Evolutionary conservation across 257 asterid species (phyloP).

Genomic region (Ehretia macrophylla): DNA sequence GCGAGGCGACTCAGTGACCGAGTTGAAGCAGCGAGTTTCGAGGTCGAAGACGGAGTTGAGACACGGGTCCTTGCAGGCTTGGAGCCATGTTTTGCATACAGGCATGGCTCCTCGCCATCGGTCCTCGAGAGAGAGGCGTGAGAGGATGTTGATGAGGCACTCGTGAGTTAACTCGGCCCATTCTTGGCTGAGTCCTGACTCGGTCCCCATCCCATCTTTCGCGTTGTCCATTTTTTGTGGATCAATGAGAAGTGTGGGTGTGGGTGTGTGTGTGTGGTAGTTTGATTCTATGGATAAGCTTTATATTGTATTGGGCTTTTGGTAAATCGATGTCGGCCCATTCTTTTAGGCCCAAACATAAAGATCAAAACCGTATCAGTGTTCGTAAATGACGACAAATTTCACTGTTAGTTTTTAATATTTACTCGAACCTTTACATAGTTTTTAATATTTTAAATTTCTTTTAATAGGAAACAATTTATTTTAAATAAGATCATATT

Average conservation of each 20-base stretch:
- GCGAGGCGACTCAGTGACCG: constrained; percentile 49
- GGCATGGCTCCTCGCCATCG: constrained; percentile 63
- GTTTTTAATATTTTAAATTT: too few species aligned
- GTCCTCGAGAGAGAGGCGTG: constrained; percentile 58
- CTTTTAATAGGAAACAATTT: too few species aligned
- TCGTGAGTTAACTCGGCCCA: constrained; percentile 85
- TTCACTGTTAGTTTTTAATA: too few species aligned
- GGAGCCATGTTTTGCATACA: constrained; percentile 73
- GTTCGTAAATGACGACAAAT: too few species aligned
- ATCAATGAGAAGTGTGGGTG: not conserved
- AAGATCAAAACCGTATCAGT: too few species aligned
- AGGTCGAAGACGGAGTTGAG: constrained; percentile 63
- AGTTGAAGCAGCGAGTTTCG: constrained; percentile 47
- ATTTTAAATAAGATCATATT: too few species aligned
- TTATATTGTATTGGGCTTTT: too few species aligned
- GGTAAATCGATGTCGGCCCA: too few species aligned
- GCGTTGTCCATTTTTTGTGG: constrained; percentile 34
- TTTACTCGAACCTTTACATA: too few species aligned
- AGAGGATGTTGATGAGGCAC: constrained; percentile 69
- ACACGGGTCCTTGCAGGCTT: constrained; percentile 65
- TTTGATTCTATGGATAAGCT: too few species aligned
- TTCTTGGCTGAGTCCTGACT: constrained; percentile 31
- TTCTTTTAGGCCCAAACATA: too few species aligned
- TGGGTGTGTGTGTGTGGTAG: not conserved
- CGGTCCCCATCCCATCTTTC: constrained; percentile 27